phyloP scores from a whole-genome alignment of 2,329 filamentous ascomycete genomes.

The Thermothelomyces thermophilus region DNA sequence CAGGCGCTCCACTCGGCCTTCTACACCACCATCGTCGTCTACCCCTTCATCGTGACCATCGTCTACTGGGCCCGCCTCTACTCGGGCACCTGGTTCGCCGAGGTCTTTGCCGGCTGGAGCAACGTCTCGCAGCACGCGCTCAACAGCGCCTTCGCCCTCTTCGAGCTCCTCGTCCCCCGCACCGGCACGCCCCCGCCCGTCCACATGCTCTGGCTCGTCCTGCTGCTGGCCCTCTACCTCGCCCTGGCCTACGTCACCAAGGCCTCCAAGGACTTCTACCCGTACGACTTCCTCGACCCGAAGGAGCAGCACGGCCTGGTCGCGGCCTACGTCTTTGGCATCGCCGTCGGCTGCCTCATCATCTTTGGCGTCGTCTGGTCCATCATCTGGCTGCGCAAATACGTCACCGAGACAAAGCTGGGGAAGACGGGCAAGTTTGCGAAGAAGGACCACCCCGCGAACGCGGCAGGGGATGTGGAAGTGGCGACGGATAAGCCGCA shows the following conservation, averaged over 20 bases:
- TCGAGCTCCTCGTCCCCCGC: slow-evolving; percentile 65
- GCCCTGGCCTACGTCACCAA: slow-evolving; percentile 67
- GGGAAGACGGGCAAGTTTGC: slow-evolving; percentile 36
- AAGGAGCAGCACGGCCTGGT: slow-evolving; percentile 45
- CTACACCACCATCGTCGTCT: slow-evolving; percentile 57
- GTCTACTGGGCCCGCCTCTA: slow-evolving; percentile 65
- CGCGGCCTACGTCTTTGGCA: slow-evolving; percentile 57
- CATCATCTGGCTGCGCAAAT: slow-evolving; percentile 44
- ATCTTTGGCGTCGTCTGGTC: slow-evolving; percentile 47
- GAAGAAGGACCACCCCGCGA: not conserved
- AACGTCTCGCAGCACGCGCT: slow-evolving; percentile 69
- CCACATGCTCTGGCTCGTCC: slow-evolving; percentile 59
- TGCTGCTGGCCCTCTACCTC: slow-evolving; percentile 68
- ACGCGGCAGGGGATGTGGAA: slow-evolving; percentile 11
- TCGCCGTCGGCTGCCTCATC: slow-evolving; percentile 45
- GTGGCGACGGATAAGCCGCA: slow-evolving; percentile 5
- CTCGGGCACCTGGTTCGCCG: slow-evolving; percentile 42
- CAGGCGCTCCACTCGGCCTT: slow-evolving; percentile 59
- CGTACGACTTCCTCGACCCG: slow-evolving; percentile 72
- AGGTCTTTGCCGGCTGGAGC: slow-evolving; percentile 50
- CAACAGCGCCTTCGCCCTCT: slow-evolving; percentile 66
- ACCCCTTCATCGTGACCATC: slow-evolving; percentile 62
- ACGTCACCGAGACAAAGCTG: slow-evolving; percentile 43
- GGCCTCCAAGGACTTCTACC: slow-evolving; percentile 64
- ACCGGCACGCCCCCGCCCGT: slow-evolving; percentile 56